Evolutionary conservation across 1,284 basidiomycete species (phyloP).

Genomic region (Heliocybe sulcata): DNA sequence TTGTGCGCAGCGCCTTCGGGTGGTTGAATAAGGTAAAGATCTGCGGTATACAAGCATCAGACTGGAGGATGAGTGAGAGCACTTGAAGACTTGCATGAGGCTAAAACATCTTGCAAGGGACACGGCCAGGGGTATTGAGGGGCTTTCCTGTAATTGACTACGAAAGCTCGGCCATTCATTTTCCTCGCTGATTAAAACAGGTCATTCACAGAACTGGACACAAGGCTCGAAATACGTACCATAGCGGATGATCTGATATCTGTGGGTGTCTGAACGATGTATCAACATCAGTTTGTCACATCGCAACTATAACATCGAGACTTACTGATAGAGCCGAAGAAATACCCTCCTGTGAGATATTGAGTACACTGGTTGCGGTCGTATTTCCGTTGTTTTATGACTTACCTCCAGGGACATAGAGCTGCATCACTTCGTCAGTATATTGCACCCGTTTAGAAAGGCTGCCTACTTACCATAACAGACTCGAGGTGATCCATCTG

Average conservation of each 20-base stretch:
- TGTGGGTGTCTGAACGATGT: conserved; percentile 49
- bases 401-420: conserved; percentile 72
- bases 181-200: conserved; percentile 46
- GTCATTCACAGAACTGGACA: neutral
- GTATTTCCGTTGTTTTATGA: too few relatives aligned
- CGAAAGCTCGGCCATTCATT: conserved; percentile 63
- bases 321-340: conserved; percentile 61
- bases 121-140: conserved; percentile 90
- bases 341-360: conserved; percentile 42
- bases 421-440: conserved; percentile 24
- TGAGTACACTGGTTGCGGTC: too few relatives aligned
- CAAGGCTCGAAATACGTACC: conserved; percentile 22
- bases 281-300: too few relatives aligned
- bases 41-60: conserved; percentile 24
- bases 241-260: conserved; percentile 59
- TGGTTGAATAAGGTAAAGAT: conserved; percentile 76
- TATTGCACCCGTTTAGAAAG: neutral
- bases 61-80: neutral
- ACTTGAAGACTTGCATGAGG: conserved; percentile 47
- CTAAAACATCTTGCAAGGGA: conserved; percentile 73
- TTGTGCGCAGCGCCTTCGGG: conserved; percentile 64
- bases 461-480: conserved; percentile 39
- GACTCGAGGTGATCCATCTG: conserved; percentile 49
- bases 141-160: conserved; percentile 62
- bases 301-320: conserved; percentile 4